A percentile compares a stretch with the other conserved stretches of the same genome.
phyloP scores from a whole-genome alignment of 495 filamentous ascomycete genomes.

The Collariella sp. region DNA sequence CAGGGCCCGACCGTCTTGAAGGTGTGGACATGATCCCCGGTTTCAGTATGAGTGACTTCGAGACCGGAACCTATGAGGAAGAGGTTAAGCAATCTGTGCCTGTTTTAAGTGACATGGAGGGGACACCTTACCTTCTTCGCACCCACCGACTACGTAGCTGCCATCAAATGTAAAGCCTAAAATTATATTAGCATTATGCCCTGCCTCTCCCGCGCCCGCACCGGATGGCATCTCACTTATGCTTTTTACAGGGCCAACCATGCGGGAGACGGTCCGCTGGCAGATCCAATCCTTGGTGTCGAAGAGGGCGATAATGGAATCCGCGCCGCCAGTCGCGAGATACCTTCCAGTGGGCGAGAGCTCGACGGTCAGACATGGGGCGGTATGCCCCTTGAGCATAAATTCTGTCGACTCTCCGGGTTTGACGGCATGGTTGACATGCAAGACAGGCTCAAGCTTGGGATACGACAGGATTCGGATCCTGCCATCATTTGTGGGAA shows the following conservation, averaged over 20 bases:
- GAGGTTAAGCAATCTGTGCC: constrained; percentile 1
- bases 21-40: constrained; percentile 74
- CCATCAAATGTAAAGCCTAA: constrained; percentile 79
- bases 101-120: constrained; percentile 1
- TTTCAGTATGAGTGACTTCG: constrained; percentile 76
- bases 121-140: constrained; percentile 58
- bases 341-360: constrained; percentile 69
- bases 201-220: background rate
- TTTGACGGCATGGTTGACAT: constrained; percentile 28
- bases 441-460: constrained; percentile 41
- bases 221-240: constrained; percentile 46
- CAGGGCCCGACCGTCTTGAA: constrained; percentile 58
- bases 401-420: constrained; percentile 38
- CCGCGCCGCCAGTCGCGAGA: constrained; percentile 80
- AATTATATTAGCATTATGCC: constrained; percentile 16
- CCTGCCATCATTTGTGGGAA: constrained; percentile 74
- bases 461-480: constrained; percentile 75
- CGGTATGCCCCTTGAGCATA: constrained; percentile 76
- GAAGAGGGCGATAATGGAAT: constrained; percentile 83
- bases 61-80: constrained; percentile 42
- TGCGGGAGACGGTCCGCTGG: constrained; percentile 64
- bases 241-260: constrained; percentile 70
- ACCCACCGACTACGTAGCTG: constrained; percentile 73
- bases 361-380: constrained; percentile 60
- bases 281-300: constrained; percentile 91